A percentile compares a stretch with the other conserved stretches of the same genome.
These are phyloP conservation scores for Staphylotrichum longicolle DNA, from an alignment of 495 filamentous ascomycete species.

Conservation along the genomic window DNA sequence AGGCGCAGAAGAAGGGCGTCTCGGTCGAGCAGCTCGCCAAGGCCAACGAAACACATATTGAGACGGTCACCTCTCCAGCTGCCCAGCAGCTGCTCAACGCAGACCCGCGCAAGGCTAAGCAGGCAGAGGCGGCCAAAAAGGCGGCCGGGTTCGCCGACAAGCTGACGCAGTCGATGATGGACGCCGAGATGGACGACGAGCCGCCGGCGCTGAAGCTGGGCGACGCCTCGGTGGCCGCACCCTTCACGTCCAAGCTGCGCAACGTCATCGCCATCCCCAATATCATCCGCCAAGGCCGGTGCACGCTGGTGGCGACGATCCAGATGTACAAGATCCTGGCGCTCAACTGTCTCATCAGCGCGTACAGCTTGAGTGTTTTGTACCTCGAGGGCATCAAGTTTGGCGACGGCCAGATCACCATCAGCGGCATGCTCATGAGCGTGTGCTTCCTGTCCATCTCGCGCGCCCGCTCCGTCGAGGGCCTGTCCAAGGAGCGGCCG, in stretches of 20 bases:
- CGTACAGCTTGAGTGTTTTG: conserved; percentile 93
- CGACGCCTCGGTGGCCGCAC: conserved; percentile 94
- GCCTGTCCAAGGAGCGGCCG: conserved; percentile 91
- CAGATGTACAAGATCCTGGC: conserved; percentile 99
- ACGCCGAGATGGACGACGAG: conserved; percentile 80
- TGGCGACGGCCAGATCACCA: conserved; percentile 96
- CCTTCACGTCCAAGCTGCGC: conserved; percentile 95
- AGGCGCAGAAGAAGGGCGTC: conserved; percentile 70
- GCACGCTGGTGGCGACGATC: conserved; percentile 95
- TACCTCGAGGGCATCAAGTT: conserved; percentile 99
- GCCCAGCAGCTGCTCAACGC: conserved; percentile 66
- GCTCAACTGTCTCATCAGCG: conserved; percentile 96
- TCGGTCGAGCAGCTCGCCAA: conserved; percentile 44
- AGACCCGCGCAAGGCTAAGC: conserved; percentile 53
- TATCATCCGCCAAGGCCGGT: conserved; percentile 95
- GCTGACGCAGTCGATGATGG: conserved; percentile 85
- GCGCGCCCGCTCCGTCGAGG: conserved; percentile 90
- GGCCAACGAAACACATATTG: conserved; percentile 47
- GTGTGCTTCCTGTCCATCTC: conserved; percentile 98
- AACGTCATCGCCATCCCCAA: conserved; percentile 98
- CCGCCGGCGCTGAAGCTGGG: conserved; percentile 96
- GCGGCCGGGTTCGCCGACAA: conserved; percentile 82
- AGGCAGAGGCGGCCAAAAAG: conserved; percentile 63
- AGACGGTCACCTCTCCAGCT: conserved; percentile 67
- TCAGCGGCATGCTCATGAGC: conserved; percentile 99